Evolutionary conservation across 495 filamentous ascomycete genomes (phyloP).

Genomic region (Monascus purpureus): DNA sequence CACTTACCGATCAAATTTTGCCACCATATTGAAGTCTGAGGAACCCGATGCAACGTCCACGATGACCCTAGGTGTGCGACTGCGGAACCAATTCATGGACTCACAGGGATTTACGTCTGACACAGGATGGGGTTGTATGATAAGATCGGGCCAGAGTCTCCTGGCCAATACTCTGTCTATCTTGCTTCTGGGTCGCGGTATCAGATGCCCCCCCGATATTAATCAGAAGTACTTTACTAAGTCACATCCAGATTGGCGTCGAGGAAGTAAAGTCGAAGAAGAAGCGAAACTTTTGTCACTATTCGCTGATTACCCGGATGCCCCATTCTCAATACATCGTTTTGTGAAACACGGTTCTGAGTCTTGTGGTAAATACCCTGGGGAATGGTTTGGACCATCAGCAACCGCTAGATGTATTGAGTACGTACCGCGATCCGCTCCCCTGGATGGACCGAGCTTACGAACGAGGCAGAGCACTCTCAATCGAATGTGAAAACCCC

Average conservation of each 20-base stretch:
- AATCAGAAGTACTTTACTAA: slow-evolving; percentile 10
- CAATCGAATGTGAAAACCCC: slow-evolving; percentile 39
- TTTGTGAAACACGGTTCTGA: slow-evolving; percentile 82
- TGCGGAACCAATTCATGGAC: slow-evolving; percentile 69
- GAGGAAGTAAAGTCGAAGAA: slow-evolving; percentile 38
- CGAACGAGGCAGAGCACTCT: slow-evolving; percentile 46
- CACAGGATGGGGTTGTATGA: slow-evolving; percentile 98
- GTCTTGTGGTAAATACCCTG: slow-evolving; percentile 86
- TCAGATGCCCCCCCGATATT: neutral
- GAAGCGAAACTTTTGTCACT: slow-evolving; percentile 64
- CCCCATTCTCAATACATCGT: slow-evolving; percentile 88
- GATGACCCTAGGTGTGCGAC: slow-evolving; percentile 73
- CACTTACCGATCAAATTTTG: slow-evolving; percentile 85
- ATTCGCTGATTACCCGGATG: slow-evolving; percentile 77
- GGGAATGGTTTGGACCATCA: slow-evolving; percentile 98
- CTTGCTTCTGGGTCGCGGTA: slow-evolving; percentile 68
- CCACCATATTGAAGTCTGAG: slow-evolving; percentile 64
- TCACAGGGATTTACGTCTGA: slow-evolving; percentile 81
- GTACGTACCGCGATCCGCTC: slow-evolving; percentile 35
- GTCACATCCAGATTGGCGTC: slow-evolving; percentile 57
- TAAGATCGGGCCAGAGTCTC: slow-evolving; percentile 86
- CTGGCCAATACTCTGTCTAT: slow-evolving; percentile 72
- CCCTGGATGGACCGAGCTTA: slow-evolving; percentile 9
- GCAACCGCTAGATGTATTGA: slow-evolving; percentile 93
- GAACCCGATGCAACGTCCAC: slow-evolving; percentile 53